Conservation (phyloP, 73 alveolate species). For the Effrenium voratum region DNA sequence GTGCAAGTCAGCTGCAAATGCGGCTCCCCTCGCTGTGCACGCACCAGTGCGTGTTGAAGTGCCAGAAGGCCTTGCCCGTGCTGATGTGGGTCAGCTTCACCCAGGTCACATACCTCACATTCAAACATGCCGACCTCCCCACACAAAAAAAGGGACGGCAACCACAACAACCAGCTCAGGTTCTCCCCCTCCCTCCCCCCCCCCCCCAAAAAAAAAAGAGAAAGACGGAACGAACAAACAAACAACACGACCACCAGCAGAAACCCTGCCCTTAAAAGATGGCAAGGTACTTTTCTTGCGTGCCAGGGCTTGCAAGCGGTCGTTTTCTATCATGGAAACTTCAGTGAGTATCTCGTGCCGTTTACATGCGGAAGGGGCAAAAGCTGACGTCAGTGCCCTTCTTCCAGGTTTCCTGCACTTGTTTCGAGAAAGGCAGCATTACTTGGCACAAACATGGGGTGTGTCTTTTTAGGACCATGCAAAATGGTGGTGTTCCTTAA, state of each 20-base stretch:
- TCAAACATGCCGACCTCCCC: background rate
- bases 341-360: too few relatives aligned
- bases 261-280: background rate
- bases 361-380: too few relatives aligned
- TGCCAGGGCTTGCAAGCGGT: too few relatives aligned
- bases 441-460: too few relatives aligned
- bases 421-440: too few relatives aligned
- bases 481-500: background rate
- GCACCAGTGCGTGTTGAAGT: conserved; percentile 89
- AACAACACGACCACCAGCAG: background rate
- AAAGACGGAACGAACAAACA: background rate
- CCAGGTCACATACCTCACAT: conserved; percentile 25
- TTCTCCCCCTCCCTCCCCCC: background rate
- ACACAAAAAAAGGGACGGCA: background rate
- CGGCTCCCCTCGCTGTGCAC: conserved; percentile 57
- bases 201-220: background rate
- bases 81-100: conserved; percentile 23
- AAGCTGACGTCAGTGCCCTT: too few relatives aligned
- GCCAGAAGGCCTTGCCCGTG: conserved; percentile 58
- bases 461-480: background rate
- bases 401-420: too few relatives aligned
- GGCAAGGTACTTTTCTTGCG: too few relatives aligned
- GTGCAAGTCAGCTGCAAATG: background rate
- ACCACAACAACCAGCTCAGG: background rate
- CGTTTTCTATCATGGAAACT: too few relatives aligned